phyloP scores from a whole-genome alignment of 1,284 basidiomycete genomes.

The Rhizoctonia solani region DNA sequence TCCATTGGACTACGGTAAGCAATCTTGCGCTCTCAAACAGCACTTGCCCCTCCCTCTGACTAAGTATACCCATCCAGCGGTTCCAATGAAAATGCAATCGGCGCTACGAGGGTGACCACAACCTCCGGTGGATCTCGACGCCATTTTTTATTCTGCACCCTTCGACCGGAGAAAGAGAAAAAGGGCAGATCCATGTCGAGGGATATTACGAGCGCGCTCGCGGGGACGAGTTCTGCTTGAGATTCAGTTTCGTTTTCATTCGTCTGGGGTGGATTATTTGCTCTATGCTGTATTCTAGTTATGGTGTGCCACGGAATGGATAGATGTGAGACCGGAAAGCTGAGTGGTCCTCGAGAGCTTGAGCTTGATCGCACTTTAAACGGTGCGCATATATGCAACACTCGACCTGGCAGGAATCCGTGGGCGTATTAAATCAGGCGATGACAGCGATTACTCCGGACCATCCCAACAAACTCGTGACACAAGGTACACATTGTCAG shows the following conservation, averaged over 20 bases:
- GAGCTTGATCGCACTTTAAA: too few relatives aligned
- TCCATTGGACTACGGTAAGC: constrained; percentile 75
- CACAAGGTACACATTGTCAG: too few relatives aligned
- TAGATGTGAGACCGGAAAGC: too few relatives aligned
- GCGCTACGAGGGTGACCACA: constrained; percentile 18
- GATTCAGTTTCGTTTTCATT: neutral
- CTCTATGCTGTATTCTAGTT: neutral
- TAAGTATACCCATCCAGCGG: constrained; percentile 48
- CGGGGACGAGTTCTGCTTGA: neutral
- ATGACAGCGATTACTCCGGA: too few relatives aligned
- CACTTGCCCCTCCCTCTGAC: too few relatives aligned
- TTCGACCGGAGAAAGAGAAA: constrained; percentile 51
- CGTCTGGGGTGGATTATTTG: neutral
- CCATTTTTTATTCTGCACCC: constrained; percentile 77
- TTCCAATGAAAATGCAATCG: constrained; percentile 11
- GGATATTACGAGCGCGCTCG: constrained; percentile 33
- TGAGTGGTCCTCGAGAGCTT: too few relatives aligned
- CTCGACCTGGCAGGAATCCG: too few relatives aligned
- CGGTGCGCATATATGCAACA: too few relatives aligned
- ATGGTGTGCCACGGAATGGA: too few relatives aligned
- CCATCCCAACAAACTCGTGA: too few relatives aligned
- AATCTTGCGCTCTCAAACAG: too few relatives aligned
- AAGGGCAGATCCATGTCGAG: constrained; percentile 32
- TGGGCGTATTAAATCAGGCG: too few relatives aligned
- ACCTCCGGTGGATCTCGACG: constrained; percentile 68